These are phyloP conservation scores for Cercospora sp. DNA, from an alignment of 2,329 filamentous ascomycete species.

Conservation along the genomic window DNA sequence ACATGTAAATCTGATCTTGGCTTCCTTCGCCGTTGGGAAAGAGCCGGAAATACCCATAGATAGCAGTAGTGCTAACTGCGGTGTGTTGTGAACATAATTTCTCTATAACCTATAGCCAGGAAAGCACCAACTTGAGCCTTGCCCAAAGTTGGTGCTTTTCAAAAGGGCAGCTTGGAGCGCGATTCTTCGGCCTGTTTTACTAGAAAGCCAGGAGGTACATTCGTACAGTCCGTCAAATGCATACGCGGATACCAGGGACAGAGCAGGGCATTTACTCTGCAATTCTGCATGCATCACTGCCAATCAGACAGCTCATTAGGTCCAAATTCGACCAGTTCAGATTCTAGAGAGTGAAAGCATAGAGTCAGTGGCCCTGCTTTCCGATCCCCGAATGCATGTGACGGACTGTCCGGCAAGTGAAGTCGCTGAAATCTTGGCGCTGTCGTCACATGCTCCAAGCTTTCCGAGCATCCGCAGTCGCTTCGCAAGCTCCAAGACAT, in stretches of 20 bases:
- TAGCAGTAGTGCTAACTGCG: not conserved
- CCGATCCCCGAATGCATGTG: too few species aligned
- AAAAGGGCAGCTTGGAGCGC: not conserved
- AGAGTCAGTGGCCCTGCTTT: too few species aligned
- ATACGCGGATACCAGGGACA: too few species aligned
- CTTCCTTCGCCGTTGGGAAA: not conserved
- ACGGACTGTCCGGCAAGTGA: not conserved
- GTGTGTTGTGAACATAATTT: not conserved
- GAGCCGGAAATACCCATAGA: not conserved
- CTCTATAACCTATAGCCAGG: not conserved
- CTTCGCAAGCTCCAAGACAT: conserved; percentile 3
- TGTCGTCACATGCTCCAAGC: conserved; percentile 13
- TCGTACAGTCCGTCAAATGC: not conserved
- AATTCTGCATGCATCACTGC: too few species aligned
- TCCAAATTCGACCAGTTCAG: too few species aligned
- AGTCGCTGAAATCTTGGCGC: not conserved
- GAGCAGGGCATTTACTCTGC: too few species aligned
- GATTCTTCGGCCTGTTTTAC: not conserved
- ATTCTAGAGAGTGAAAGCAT: too few species aligned
- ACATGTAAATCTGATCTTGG: not conserved
- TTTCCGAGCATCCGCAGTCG: conserved; percentile 3
- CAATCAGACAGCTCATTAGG: too few species aligned
- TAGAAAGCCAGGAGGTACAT: not conserved
- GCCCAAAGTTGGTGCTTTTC: not conserved
- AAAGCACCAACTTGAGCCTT: not conserved